Conservation (phyloP, 306 rosid species). For the Cucumis melo region DNA sequence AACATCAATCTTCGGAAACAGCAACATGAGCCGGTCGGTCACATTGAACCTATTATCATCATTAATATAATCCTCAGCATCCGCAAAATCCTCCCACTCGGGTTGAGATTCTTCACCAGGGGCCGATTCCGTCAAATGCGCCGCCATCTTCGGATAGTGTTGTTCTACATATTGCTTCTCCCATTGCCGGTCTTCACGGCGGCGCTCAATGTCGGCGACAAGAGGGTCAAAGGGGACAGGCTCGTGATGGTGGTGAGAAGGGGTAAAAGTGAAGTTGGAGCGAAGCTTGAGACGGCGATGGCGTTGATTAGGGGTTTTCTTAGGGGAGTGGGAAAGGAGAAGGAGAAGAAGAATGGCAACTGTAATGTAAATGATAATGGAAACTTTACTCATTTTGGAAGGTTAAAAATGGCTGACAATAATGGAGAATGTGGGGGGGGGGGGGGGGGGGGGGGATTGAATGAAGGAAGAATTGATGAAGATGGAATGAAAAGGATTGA, state of each 20-base stretch:
- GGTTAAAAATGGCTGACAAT: not conserved
- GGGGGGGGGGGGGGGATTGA: not conserved
- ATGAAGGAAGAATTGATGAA: not conserved
- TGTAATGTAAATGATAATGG: conserved; percentile 40
- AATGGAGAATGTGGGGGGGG: not conserved
- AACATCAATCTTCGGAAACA: conserved; percentile 73
- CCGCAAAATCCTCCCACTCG: conserved; percentile 83
- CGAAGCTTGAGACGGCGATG: conserved; percentile 87
- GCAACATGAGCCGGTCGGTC: conserved; percentile 36
- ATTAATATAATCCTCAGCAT: conserved; percentile 77
- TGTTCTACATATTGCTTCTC: conserved; percentile 55
- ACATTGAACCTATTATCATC: conserved; percentile 82
- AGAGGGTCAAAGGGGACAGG: conserved; percentile 74
- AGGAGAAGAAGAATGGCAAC: conserved; percentile 32
- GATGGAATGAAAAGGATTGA: not conserved
- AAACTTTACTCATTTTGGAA: conserved; percentile 40
- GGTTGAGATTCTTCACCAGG: conserved; percentile 75
- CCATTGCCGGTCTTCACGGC: conserved; percentile 83
- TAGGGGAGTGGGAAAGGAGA: conserved; percentile 52
- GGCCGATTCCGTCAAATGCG: conserved; percentile 23
- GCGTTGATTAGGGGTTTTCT: conserved; percentile 26
- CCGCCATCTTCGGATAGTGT: conserved; percentile 26
- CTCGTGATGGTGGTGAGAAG: conserved; percentile 25
- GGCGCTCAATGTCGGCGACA: conserved; percentile 78
- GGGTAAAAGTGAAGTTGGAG: conserved; percentile 52